Evolutionary conservation across 2,329 filamentous ascomycete species (phyloP).

Genomic region (Scedosporium dehoogii): DNA sequence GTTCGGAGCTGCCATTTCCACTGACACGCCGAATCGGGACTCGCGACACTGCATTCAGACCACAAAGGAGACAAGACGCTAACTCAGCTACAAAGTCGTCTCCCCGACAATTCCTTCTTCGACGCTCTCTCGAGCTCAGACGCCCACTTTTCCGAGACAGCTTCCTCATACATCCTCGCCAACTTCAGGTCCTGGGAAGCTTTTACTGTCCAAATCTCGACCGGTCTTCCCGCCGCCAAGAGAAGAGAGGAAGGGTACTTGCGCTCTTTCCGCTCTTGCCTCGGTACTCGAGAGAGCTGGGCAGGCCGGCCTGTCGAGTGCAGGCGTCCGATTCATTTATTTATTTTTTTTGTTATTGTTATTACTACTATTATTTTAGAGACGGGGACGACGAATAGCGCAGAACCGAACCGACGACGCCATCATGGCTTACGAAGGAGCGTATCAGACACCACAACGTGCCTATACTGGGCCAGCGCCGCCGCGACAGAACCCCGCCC

Average conservation of each 20-base stretch:
- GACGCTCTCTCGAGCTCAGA: neutral
- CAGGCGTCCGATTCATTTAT: neutral
- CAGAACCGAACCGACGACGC: neutral
- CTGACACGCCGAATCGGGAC: neutral
- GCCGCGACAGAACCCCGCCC: conserved; percentile 21
- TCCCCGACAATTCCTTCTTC: neutral
- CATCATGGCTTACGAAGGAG: conserved; percentile 42
- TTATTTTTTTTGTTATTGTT: too few relatives aligned
- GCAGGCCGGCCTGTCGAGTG: neutral
- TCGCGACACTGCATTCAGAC: neutral
- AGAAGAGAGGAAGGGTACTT: neutral
- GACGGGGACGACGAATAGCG: neutral
- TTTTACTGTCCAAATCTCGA: too few relatives aligned
- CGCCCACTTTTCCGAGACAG: neutral
- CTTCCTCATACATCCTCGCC: neutral
- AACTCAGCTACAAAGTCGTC: neutral
- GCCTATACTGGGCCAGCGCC: conserved; percentile 37
- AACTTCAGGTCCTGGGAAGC: neutral
- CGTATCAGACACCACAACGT: conserved; percentile 35
- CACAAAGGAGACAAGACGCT: neutral
- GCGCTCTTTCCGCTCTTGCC: neutral
- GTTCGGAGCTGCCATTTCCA: neutral
- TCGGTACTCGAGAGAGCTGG: neutral
- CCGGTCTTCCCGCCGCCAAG: too few relatives aligned
- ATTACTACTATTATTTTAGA: too few relatives aligned